A percentile compares a stretch with the other conserved stretches of the same genome.
Conservation (phyloP, 1,284 basidiomycete species). For the Peniophora sp. region DNA sequence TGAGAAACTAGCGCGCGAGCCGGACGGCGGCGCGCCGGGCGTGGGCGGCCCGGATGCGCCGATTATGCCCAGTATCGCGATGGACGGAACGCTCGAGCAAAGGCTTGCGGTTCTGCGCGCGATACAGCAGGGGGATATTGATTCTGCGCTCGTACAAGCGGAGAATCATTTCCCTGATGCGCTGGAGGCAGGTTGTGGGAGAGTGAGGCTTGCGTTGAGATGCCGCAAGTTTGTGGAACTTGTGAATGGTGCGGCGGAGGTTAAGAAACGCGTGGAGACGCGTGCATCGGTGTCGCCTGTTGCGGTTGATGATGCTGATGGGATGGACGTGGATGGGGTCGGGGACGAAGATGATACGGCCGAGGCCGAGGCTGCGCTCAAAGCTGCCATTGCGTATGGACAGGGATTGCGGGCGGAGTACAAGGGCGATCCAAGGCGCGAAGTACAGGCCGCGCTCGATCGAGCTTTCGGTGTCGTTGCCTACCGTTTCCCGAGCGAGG, state of each 20-base stretch:
- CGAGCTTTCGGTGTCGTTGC: conserved; percentile 73
- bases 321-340: conserved; percentile 37
- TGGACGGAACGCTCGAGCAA: conserved; percentile 4
- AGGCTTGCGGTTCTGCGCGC: conserved; percentile 66
- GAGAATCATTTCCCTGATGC: conserved; percentile 50
- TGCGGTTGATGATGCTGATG: conserved; percentile 20
- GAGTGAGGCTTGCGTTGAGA: conserved; percentile 68
- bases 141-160: conserved; percentile 54
- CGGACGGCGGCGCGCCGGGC: conserved; percentile 12
- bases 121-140: conserved; percentile 64
- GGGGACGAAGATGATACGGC: conserved; percentile 10
- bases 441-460: conserved; percentile 58
- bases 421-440: conserved; percentile 47
- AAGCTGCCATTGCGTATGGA: conserved; percentile 61
- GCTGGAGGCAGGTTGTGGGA: conserved; percentile 54
- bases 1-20: conserved; percentile 26
- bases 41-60: conserved; percentile 42
- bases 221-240: conserved; percentile 81
- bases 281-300: conserved; percentile 3
- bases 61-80: conserved; percentile 4
- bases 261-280: conserved; percentile 13
- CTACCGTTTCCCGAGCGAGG: conserved; percentile 63
- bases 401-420: conserved; percentile 62
- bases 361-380: conserved; percentile 42
- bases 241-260: conserved; percentile 18